phyloP scores from a whole-genome alignment of 2,329 filamentous ascomycete genomes.

The Trichoderma sp. region DNA sequence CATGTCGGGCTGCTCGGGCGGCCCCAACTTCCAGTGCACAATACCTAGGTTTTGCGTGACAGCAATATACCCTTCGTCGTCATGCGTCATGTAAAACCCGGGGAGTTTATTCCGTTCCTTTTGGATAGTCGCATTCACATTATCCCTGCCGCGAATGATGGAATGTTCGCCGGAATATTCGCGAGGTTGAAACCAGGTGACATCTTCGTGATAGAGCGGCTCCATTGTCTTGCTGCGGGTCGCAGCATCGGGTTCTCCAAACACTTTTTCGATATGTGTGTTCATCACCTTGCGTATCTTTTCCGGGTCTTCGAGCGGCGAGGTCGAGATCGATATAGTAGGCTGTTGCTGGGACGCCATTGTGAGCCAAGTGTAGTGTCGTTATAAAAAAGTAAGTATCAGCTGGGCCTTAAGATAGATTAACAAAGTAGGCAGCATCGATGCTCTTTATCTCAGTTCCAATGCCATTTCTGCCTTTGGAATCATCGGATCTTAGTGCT shows the following conservation, averaged over 20 bases:
- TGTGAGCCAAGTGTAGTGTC: not conserved
- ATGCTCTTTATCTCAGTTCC: not conserved
- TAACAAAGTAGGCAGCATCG: not conserved
- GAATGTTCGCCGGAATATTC: not conserved
- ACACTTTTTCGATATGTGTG: not conserved
- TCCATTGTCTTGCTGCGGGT: not conserved
- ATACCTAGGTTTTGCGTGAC: not conserved
- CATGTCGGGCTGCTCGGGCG: not conserved
- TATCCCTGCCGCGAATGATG: not conserved
- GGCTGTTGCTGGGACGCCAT: not conserved
- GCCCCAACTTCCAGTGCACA: not conserved
- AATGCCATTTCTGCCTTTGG: not conserved
- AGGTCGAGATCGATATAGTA: not conserved
- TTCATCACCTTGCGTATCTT: not conserved
- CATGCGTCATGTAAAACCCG: not conserved
- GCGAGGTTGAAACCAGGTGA: not conserved
- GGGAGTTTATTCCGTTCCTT: not conserved
- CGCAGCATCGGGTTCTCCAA: not conserved
- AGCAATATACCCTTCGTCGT: not conserved
- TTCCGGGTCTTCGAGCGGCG: not conserved
- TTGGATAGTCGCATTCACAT: not conserved
- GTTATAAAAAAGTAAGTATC: not conserved
- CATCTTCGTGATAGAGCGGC: not conserved
- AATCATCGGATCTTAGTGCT: not conserved
- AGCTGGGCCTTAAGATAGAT: not conserved